Percentiles rank a stretch among this genome's conserved stretches.
Conservation (phyloP, 2,329 filamentous ascomycete species). For the Nannizziopsis arthrosporioides region DNA sequence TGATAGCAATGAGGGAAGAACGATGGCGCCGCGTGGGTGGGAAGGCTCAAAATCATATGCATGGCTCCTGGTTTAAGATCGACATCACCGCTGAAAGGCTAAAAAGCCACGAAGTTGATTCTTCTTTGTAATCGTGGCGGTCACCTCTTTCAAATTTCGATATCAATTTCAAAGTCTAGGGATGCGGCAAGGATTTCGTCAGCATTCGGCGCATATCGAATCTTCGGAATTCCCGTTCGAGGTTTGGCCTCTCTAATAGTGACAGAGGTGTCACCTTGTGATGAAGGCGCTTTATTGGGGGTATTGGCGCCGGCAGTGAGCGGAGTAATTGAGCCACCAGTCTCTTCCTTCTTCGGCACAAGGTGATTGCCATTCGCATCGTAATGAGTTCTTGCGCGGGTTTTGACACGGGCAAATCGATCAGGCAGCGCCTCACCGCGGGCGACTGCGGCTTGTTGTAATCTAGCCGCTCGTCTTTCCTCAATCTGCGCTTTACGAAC, state of each 20-base stretch:
- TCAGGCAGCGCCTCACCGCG: constrained; percentile 50
- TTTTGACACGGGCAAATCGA: constrained; percentile 50
- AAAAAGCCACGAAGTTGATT: too few species aligned
- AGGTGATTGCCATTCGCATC: constrained; percentile 44
- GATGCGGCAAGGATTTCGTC: constrained; percentile 76
- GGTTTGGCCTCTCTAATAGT: constrained; percentile 30
- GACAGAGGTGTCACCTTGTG: constrained; percentile 29
- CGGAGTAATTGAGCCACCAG: constrained; percentile 38
- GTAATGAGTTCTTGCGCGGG: constrained; percentile 56
- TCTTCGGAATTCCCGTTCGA: constrained; percentile 48
- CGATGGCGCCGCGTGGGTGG: too few species aligned
- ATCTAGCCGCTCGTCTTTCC: constrained; percentile 56
- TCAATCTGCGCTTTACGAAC: constrained; percentile 83
- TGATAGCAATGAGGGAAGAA: too few species aligned
- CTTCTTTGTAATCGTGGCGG: background rate
- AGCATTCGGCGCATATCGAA: constrained; percentile 66
- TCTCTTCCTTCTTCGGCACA: constrained; percentile 33
- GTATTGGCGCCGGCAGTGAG: constrained; percentile 42
- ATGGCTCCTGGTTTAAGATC: too few species aligned
- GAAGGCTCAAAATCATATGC: too few species aligned
- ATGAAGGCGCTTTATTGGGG: constrained; percentile 46
- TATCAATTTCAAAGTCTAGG: constrained; percentile 82
- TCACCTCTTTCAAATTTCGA: constrained; percentile 42
- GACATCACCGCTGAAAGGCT: too few species aligned
- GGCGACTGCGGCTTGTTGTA: constrained; percentile 49